These are phyloP conservation scores for Corylus avellana DNA, from an alignment of 306 rosid species.

Conservation along the genomic window DNA sequence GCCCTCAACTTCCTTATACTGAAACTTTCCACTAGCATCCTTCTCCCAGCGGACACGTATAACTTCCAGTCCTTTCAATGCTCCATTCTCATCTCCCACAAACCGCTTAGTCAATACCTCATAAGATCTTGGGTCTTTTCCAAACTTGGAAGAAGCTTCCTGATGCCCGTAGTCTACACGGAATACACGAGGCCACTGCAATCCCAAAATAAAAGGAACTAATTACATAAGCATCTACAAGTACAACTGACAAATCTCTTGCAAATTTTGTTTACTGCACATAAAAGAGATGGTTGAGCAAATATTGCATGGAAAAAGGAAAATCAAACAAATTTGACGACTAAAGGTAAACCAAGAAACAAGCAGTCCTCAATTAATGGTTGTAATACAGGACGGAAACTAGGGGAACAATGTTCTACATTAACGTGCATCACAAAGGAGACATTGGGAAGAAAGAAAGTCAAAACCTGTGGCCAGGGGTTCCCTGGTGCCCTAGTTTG, in stretches of 20 bases:
- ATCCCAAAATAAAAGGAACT: slow-evolving; percentile 3
- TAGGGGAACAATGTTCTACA: background rate
- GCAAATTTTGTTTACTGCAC: slow-evolving; percentile 1
- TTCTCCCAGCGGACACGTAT: slow-evolving; percentile 81
- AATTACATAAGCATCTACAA: background rate
- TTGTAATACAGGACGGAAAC: background rate
- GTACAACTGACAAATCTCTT: background rate
- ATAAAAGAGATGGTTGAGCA: background rate
- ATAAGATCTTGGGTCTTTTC: slow-evolving; percentile 89
- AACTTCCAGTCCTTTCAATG: slow-evolving; percentile 80
- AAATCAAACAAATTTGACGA: background rate
- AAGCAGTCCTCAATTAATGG: background rate
- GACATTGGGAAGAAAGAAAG: background rate
- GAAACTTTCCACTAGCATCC: slow-evolving; percentile 82
- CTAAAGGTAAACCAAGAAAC: background rate
- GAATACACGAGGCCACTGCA: slow-evolving; percentile 97
- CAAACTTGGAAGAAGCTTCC: slow-evolving; percentile 89
- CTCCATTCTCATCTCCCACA: slow-evolving; percentile 87
- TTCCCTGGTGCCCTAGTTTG: slow-evolving; percentile 86
- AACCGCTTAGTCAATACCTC: slow-evolving; percentile 93
- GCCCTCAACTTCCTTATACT: slow-evolving; percentile 88
- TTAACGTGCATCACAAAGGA: background rate
- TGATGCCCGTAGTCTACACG: slow-evolving; percentile 97
- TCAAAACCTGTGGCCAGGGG: slow-evolving; percentile 96
- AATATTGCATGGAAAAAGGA: background rate